phyloP scores from a whole-genome alignment of 768 basidiomycete genomes.

The Favolaschia claudopus region DNA sequence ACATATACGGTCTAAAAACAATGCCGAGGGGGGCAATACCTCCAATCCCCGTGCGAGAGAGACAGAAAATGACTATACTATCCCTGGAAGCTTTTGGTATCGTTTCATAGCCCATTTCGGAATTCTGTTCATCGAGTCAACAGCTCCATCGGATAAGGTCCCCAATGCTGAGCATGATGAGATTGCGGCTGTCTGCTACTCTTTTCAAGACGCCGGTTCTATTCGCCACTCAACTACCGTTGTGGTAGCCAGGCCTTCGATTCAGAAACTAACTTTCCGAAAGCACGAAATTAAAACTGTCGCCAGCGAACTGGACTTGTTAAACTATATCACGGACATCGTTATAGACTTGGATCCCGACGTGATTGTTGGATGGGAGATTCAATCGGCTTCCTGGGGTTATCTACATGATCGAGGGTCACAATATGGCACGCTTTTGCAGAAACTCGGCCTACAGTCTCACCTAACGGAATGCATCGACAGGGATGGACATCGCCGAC shows the following conservation, averaged over 20 bases:
- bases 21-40: constrained; percentile 48
- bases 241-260: constrained; percentile 53
- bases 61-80: constrained; percentile 79
- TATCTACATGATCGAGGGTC: constrained; percentile 77
- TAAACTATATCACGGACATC: constrained; percentile 79
- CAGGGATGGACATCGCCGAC: constrained; percentile 78
- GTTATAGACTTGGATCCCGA: constrained; percentile 88
- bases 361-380: constrained; percentile 91
- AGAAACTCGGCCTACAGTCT: too few species aligned
- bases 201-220: constrained; percentile 63
- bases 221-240: constrained; percentile 57
- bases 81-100: constrained; percentile 88
- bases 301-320: constrained; percentile 76
- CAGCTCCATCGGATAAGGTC: constrained; percentile 69
- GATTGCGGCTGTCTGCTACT: constrained; percentile 77
- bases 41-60: constrained; percentile 52
- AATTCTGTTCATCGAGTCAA: background rate
- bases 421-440: constrained; percentile 58
- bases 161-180: constrained; percentile 74
- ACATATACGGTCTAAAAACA: constrained; percentile 71
- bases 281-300: constrained; percentile 59
- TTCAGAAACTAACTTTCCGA: constrained; percentile 44
- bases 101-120: background rate
- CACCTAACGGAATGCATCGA: background rate
- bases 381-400: constrained; percentile 90